These are phyloP conservation scores for Pichia cabralensis DNA, from an alignment of 805 yeast species.

Conservation along the genomic window DNA sequence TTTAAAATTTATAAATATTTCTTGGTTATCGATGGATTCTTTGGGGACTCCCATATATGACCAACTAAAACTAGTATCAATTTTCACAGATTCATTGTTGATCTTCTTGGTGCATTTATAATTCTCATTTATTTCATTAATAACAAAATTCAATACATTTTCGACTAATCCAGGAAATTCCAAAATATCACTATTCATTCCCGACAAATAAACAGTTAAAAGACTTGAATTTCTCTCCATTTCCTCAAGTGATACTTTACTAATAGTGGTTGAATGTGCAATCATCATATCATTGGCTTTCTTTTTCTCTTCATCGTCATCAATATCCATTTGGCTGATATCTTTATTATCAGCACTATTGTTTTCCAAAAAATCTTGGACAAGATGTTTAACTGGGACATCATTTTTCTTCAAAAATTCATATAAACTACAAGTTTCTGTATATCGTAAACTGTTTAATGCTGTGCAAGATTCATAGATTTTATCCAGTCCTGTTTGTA, in stretches of 20 bases:
- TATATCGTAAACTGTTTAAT: not conserved
- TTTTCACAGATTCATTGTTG: slow-evolving; percentile 1
- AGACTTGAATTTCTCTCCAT: no score
- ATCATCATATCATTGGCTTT: not conserved
- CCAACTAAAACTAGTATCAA: slow-evolving; percentile 18
- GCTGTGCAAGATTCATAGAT: slow-evolving; percentile 1
- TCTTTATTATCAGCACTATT: no score
- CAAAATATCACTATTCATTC: no score
- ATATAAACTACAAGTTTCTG: not conserved
- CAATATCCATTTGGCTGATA: not conserved
- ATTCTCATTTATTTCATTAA: no score
- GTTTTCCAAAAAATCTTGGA: not conserved
- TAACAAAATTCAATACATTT: slow-evolving; percentile 9
- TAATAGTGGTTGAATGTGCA: no score
- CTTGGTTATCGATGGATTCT: slow-evolving; percentile 12
- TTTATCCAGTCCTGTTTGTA: not conserved
- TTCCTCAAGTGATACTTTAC: no score
- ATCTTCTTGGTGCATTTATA: no score
- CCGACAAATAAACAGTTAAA: no score
- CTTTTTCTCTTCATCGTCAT: not conserved
- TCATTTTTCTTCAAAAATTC: not conserved
- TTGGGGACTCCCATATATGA: slow-evolving; percentile 11
- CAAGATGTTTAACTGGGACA: not conserved
- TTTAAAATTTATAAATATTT: slow-evolving; percentile 19
- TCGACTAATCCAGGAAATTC: no score